Conservation (phyloP, 768 basidiomycete genomes). For the Clitopilus hobsonii region DNA sequence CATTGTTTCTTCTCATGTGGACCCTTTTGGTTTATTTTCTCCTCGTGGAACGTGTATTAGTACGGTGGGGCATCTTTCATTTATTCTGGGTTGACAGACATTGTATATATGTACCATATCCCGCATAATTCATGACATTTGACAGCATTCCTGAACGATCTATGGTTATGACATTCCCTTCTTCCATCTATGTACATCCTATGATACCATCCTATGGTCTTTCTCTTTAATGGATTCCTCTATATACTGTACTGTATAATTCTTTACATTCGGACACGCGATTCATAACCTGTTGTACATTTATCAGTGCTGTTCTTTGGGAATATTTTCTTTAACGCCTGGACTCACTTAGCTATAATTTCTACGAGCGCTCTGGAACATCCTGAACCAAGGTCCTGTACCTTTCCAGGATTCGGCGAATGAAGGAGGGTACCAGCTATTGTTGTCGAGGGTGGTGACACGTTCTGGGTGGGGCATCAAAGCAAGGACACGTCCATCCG, state of each 20-base stretch:
- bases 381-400: conserved; percentile 88
- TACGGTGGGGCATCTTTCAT: background rate
- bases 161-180: background rate
- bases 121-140: background rate
- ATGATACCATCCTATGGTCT: background rate
- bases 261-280: background rate
- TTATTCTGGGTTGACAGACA: background rate
- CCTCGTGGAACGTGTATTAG: background rate
- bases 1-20: background rate
- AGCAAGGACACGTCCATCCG: conserved; percentile 85
- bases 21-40: background rate
- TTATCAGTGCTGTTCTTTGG: background rate
- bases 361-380: conserved; percentile 87
- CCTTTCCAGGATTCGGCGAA: conserved; percentile 61
- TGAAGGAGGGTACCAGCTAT: conserved; percentile 83
- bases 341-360: background rate
- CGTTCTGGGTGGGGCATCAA: conserved; percentile 99
- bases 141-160: background rate
- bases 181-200: background rate
- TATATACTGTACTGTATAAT: background rate
- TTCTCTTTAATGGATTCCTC: background rate
- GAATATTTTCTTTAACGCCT: background rate
- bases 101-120: background rate
- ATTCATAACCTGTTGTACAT: background rate
- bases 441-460: conserved; percentile 72